Evolutionary conservation across 2,329 filamentous ascomycete species (phyloP), one percentile per base, ranked within the genome.

Genomic region (Aureobasidium sp.): DNA sequence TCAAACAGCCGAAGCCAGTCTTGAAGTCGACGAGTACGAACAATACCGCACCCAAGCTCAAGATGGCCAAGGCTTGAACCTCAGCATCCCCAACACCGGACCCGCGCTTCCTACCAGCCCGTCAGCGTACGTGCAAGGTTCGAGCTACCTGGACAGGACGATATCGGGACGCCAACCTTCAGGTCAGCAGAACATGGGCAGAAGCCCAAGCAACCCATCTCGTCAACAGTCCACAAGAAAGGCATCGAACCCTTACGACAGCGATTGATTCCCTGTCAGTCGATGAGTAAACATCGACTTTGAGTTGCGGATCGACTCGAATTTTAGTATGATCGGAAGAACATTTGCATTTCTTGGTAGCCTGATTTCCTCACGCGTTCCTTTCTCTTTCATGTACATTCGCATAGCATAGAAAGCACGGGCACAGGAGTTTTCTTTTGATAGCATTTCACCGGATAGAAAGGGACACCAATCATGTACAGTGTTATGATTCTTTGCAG

Each of bases 191-290:
- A 64, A 35, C 45, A 62, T 67, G 29, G 61, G 64, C 17, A 63
- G 66, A 29, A 67, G 54, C 54, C 56, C 64, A 22, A 70, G 67
- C 54, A 69, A 68, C 49, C 67, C 67, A 31, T 69, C 68, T 50
- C 62, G 64, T 7, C 44, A 49, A 24, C 44, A 29, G 15, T 49
- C 44, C 1, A 40, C 44, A 4, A 29, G 35, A 40, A 39, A 45
- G 22, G 29, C 42, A 17, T 37, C 40, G 29, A 39, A 58, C 14
- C 54, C 42, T 48, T 60, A 49, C 12, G 57, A 60, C 45, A 60
- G 57, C 17, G 57, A 60, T 42, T 60, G 37, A 50, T n/a, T 22
- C 27, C 17, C n/a, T 50, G 5, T 17, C n/a, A 17, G 3, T 8
- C 35, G 19, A 37, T 22, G 52, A 42, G 22, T 15, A 54, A 31